Evolutionary conservation across 2,329 filamentous ascomycete species (phyloP), one percentile per base, ranked within the genome.

Genomic region (Orbilia javanica): DNA sequence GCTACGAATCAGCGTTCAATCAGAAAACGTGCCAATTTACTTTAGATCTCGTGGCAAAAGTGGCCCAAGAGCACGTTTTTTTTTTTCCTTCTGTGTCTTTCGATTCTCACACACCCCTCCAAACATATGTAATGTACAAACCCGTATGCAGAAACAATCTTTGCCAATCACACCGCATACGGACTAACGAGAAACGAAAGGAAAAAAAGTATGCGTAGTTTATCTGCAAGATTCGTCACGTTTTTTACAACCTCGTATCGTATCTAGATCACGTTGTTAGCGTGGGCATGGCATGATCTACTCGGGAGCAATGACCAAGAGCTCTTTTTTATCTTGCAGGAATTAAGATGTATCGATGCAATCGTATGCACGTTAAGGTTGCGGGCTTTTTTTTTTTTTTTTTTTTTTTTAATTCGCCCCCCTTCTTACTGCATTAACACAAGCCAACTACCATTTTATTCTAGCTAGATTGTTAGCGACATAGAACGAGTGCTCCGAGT

Each of bases 211-310:
- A 34, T 34, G 31, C 31, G 10, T 34, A 10, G n/a, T n/a, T 34
- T 31, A 15, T 52, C 36, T 77, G 72, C 73, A 77, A 77, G 73
- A 77, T 77, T 77, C 73, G 44, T 77, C 73, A 77, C 73, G 73
- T 77, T 77, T 71, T 77, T 71, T 66, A 25, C 63, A 15, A 39
- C 34, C 27, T 52, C 52, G 46, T 53, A 52, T 65, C 60, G 66
- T 71, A 70, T 66, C 48, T 66, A 44, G 66, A 77, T 77, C 73
- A 77, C 73, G 73, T 67, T 77, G 57, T 53, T 71, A 71, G 73
- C 72, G 65, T 64, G 72, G 52, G 52, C 72, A 68, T 74, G 70
- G 44, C 63, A 64, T 72, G 55, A 60, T 34, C 52, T 36, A 36
- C n/a, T n/a, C n/a, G n/a, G n/a, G 31, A 60, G 31, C 34, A 39